Percentiles rank a stretch among this genome's conserved stretches.
phyloP scores from a whole-genome alignment of 768 basidiomycete genomes.

The Lyophyllum semitale region DNA sequence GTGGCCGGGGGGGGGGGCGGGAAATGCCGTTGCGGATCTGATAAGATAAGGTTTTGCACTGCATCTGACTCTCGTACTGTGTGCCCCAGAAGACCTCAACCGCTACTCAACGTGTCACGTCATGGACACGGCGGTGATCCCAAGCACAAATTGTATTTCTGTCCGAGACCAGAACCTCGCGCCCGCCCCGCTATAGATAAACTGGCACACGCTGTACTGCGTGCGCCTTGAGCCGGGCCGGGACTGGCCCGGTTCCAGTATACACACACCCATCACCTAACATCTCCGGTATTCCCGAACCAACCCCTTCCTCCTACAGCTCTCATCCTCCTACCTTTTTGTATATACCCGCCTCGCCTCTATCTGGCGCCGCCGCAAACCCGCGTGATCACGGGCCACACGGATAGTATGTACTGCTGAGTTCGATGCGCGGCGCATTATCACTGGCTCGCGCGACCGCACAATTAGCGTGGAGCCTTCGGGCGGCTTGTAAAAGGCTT shows the following conservation, averaged over 20 bases:
- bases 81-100: neutral
- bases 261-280: neutral
- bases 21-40: too few relatives aligned
- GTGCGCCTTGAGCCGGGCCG: conserved; percentile 67
- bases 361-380: conserved; percentile 2
- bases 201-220: conserved; percentile 70
- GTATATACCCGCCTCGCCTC: neutral
- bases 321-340: neutral
- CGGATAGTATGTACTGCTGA: conserved; percentile 82
- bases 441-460: conserved; percentile 84
- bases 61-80: too few relatives aligned
- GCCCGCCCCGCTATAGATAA: conserved; percentile 56
- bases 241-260: neutral
- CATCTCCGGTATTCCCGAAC: neutral
- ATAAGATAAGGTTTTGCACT: too few relatives aligned
- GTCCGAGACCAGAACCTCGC: neutral
- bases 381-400: conserved; percentile 2
- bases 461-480: conserved; percentile 86
- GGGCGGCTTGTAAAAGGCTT: conserved; percentile 72
- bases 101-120: neutral
- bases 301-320: neutral
- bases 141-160: too few relatives aligned
- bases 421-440: conserved; percentile 66
- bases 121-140: too few relatives aligned
- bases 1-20: too few relatives aligned